A percentile compares a stretch with the other conserved stretches of the same genome.
These are phyloP conservation scores for Calendula officinalis DNA, from an alignment of 129 eudicot species.

Conservation along the genomic window DNA sequence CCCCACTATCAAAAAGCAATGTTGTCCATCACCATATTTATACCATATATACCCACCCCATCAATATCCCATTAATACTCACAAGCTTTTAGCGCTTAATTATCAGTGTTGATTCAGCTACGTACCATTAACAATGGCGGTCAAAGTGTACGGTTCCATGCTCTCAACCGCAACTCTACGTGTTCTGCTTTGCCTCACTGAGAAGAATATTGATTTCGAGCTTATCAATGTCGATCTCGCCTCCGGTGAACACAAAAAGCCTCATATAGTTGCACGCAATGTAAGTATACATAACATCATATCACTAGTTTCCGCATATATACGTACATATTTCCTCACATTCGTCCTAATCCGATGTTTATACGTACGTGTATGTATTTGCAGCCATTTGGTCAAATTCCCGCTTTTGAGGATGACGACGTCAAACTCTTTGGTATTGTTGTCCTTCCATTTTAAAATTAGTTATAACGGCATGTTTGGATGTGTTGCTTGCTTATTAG, in stretches of 20 bases:
- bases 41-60: too few species aligned
- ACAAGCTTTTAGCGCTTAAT: too few species aligned
- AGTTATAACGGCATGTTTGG: too few species aligned
- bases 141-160: conserved; percentile 53
- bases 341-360: background rate
- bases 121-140: conserved; percentile 43
- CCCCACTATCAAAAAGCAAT: too few species aligned
- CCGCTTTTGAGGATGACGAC: conserved; percentile 48
- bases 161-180: conserved; percentile 38
- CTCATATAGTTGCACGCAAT: conserved; percentile 53
- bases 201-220: conserved; percentile 53
- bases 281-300: conserved; percentile 28
- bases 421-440: conserved; percentile 72
- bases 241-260: conserved; percentile 49
- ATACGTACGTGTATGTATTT: background rate
- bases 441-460: too few species aligned
- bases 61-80: too few species aligned
- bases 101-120: too few species aligned
- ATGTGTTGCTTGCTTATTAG: too few species aligned
- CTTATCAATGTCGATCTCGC: conserved; percentile 39
- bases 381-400: conserved; percentile 68
- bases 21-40: too few species aligned
- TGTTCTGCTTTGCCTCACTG: conserved; percentile 48
- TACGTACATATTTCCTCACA: background rate
- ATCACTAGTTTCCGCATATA: background rate